Evolutionary conservation across 495 filamentous ascomycete species (phyloP).

Genomic region (Staphylotrichum tortipilum): DNA sequence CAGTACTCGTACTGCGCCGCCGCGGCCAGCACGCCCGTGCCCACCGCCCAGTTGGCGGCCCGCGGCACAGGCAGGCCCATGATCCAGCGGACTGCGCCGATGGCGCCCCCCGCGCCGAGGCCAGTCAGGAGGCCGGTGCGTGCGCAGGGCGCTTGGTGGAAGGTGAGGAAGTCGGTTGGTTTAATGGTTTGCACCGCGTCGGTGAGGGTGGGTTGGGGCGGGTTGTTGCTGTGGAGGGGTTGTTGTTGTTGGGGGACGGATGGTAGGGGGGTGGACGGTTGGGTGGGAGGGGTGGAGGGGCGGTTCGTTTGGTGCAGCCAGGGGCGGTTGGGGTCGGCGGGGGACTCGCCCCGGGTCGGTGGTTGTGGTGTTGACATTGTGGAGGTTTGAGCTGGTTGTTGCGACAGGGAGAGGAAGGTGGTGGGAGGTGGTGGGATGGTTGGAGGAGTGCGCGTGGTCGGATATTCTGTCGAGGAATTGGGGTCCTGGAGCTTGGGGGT

Average conservation of each 20-base stretch:
- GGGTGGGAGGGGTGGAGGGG: not conserved
- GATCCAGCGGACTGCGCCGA: constrained; percentile 63
- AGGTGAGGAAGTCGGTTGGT: constrained; percentile 57
- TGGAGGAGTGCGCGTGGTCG: too few species aligned
- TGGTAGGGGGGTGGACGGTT: not conserved
- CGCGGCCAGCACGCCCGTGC: constrained; percentile 56
- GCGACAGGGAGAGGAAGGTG: not conserved
- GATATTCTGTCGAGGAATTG: too few species aligned
- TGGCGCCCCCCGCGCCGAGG: constrained; percentile 64
- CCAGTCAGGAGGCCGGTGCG: constrained; percentile 74
- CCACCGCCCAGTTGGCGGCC: constrained; percentile 78
- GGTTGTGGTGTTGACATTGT: constrained; percentile 8
- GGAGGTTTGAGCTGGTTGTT: too few species aligned
- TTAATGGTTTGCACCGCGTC: constrained; percentile 61
- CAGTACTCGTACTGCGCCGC: constrained; percentile 72
- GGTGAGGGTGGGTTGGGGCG: constrained; percentile 30
- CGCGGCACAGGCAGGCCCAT: constrained; percentile 47
- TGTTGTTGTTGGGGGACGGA: not conserved
- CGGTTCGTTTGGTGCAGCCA: constrained; percentile 7
- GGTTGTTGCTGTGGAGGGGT: constrained; percentile 1
- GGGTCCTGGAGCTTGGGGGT: too few species aligned
- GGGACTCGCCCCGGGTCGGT: not conserved
- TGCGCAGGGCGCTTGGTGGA: constrained; percentile 76
- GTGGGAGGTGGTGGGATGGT: not conserved
- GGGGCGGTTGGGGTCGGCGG: constrained; percentile 7